Base-by-base conservation (phyloP, 192 early-diverging fungal genomes). In the Backusella parvicylindrica region DNA sequence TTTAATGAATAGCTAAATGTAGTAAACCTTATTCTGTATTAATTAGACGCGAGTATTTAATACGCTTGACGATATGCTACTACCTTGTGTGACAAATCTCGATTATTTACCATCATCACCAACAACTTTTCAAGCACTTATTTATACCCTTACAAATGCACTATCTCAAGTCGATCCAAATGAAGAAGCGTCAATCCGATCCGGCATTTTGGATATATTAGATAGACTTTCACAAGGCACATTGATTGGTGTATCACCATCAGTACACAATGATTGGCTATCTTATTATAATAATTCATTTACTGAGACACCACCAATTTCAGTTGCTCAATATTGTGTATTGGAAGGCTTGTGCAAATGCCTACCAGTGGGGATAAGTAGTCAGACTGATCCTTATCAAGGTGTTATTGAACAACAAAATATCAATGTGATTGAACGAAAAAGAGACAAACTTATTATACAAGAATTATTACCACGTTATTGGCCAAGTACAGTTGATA, bases 121-220 rank as follows among this genome's bases (percentile, higher is more conserved):
- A 3, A 70, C 70, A 8, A 68, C 78, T 13, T 82, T 79, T 35
- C 64, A 84, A 37, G 56, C 77, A 6, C 75, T 84, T 69, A 65
- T 84, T 15, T 82, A 79, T 64, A 72, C 81, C n/a, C 70, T 82
- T 40, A 43, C 73, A 6, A 65, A 79, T 76, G 68, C 80, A 38
- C 60, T 84, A 15, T 75, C 76, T 3, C 35, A 56, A 6, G 11
- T 75, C 6, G 40, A 37, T 33, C 36, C 23, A 0, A 53, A 50
- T 0, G 32, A 11, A 12, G 30, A 64, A 18, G 18, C 49, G 13
- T n/a, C 60, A n/a, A 23, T 76, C 60, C 66, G 49, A 15, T 31
- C 66, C 1, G 63, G 71, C 35, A 64, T 81, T 11, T 2, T 77
- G 15, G 72, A 73, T 2, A 21, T 77, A 1, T 23, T 81, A 31